These are phyloP conservation scores for Nephelium lappaceum DNA, from an alignment of 345 rosid genomes.

Conservation along the genomic window DNA sequence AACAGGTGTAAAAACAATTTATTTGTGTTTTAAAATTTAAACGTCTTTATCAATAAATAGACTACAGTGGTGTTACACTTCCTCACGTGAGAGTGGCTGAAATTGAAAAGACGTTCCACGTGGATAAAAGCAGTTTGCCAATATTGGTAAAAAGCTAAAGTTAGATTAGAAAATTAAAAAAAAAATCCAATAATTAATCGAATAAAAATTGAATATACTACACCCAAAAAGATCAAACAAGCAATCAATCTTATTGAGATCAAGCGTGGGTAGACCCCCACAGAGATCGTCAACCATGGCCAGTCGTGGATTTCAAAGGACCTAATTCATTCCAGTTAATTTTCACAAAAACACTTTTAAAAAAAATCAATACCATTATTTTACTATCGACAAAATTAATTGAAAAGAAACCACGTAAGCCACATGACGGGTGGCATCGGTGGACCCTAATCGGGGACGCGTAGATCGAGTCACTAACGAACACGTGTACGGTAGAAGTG, in stretches of 20 bases:
- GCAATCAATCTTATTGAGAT: not conserved
- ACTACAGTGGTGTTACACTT: not conserved
- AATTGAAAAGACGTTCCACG: not conserved
- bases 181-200: not conserved
- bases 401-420: constrained; percentile 60
- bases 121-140: constrained; percentile 6
- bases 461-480: constrained; percentile 44
- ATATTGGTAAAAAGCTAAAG: constrained; percentile 7
- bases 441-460: constrained; percentile 44
- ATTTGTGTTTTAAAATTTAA: too few relatives aligned
- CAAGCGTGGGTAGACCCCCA: constrained; percentile 16
- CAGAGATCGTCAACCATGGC: constrained; percentile 18
- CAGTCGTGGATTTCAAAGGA: constrained; percentile 45
- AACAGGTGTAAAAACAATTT: too few relatives aligned
- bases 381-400: not conserved
- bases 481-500: constrained; percentile 72
- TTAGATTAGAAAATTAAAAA: not conserved
- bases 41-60: too few relatives aligned
- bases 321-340: constrained; percentile 46
- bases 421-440: constrained; percentile 67
- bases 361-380: not conserved
- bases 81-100: not conserved
- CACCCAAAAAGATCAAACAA: not conserved
- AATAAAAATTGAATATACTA: not conserved
- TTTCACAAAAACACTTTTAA: not conserved